Conservation (phyloP, 495 filamentous ascomycete species). For the Penicillium simplicissimum region DNA sequence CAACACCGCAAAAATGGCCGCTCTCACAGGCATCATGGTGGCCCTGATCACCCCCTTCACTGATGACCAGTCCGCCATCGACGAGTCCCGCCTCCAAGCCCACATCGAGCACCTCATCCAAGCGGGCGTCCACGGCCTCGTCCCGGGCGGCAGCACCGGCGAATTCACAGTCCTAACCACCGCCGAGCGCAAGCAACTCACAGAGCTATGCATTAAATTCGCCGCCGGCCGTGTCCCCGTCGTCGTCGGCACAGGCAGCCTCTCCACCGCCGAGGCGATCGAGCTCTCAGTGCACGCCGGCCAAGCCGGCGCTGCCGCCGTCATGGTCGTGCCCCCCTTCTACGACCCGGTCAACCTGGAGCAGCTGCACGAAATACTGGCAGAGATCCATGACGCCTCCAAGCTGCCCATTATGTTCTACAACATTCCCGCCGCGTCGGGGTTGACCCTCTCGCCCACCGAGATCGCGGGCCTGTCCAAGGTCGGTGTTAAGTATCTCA, state of each 20-base stretch:
- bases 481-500: constrained; percentile 38
- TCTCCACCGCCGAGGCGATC: constrained; percentile 32
- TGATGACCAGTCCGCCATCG: constrained; percentile 35
- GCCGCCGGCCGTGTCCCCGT: constrained; percentile 40
- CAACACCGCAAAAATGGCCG: constrained; percentile 18
- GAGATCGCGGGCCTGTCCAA: constrained; percentile 33
- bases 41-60: constrained; percentile 44
- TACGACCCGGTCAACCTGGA: constrained; percentile 37
- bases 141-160: constrained; percentile 42
- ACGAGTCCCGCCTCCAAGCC: constrained; percentile 31
- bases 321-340: constrained; percentile 45
- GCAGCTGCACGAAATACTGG: constrained; percentile 34
- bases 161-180: constrained; percentile 38
- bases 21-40: constrained; percentile 37
- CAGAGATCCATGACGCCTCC: constrained; percentile 29
- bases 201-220: constrained; percentile 38
- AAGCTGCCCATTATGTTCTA: constrained; percentile 39
- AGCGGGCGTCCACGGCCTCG: constrained; percentile 40
- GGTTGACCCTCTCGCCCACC: constrained; percentile 25
- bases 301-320: constrained; percentile 31
- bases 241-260: constrained; percentile 34
- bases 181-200: constrained; percentile 40
- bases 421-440: constrained; percentile 36
- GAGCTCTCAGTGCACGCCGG: constrained; percentile 38
- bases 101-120: constrained; percentile 40